A percentile compares a stretch with the other conserved stretches of the same genome.
Conservation (phyloP, 805 yeast species). For the Spathaspora gorwiae region DNA sequence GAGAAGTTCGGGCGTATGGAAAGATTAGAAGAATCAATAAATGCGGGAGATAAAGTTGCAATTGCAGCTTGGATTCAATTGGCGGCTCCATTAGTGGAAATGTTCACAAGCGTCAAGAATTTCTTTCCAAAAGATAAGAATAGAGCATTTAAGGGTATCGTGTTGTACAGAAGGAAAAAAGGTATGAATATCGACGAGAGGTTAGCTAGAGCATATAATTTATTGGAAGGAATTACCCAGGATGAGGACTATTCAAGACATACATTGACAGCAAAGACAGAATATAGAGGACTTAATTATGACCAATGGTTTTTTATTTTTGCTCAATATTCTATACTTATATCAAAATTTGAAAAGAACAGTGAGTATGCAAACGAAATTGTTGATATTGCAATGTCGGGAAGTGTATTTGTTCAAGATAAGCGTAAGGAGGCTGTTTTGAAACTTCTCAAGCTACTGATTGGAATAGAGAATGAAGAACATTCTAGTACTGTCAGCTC, state of each 20-base stretch:
- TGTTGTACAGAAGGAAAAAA: constrained; percentile 56
- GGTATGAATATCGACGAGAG: constrained; percentile 69
- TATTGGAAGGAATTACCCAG: constrained; percentile 53
- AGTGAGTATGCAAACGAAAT: constrained; percentile 46
- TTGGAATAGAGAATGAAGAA: constrained; percentile 47
- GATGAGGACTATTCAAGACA: constrained; percentile 23
- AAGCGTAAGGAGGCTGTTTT: constrained; percentile 55
- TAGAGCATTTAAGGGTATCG: constrained; percentile 63
- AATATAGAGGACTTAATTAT: constrained; percentile 71
- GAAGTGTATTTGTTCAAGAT: constrained; percentile 73
- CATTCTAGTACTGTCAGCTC: constrained; percentile 46
- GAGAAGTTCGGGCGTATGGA: constrained; percentile 53
- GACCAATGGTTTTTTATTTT: constrained; percentile 83
- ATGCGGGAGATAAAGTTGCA: constrained; percentile 49
- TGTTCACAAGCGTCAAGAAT: constrained; percentile 70
- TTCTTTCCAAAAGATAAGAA: constrained; percentile 77
- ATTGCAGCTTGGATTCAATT: constrained; percentile 75
- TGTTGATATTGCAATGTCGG: constrained; percentile 68
- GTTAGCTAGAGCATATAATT: constrained; percentile 59
- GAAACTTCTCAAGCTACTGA: constrained; percentile 63
- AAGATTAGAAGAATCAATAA: constrained; percentile 39
- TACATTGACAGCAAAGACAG: constrained; percentile 46
- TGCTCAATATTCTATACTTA: constrained; percentile 69
- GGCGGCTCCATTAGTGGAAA: constrained; percentile 78
- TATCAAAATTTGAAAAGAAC: constrained; percentile 65